Evolutionary conservation across 768 basidiomycete genomes (phyloP).

Genomic region (Suillus variegatus): DNA sequence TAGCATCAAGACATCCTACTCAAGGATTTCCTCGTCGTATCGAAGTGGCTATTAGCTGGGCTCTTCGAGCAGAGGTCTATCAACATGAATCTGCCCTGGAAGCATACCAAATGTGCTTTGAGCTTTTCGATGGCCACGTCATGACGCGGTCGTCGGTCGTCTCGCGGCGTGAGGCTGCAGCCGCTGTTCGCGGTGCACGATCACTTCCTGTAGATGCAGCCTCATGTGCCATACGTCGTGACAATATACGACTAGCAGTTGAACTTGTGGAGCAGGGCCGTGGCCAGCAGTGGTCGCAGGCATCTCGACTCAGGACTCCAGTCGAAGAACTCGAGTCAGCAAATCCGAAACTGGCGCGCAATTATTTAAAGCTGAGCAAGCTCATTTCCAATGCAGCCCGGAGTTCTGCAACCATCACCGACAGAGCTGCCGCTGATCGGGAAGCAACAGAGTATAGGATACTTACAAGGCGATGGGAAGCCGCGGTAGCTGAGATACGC

Average conservation of each 20-base stretch:
- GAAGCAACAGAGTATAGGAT: not conserved
- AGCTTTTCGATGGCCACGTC: not conserved
- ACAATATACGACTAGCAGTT: conserved; percentile 15
- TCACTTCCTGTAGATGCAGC: conserved; percentile 6
- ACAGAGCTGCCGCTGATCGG: not conserved
- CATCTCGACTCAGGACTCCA: conserved; percentile 24
- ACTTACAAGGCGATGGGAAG: not conserved
- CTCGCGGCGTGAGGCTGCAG: not conserved
- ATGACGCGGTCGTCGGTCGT: not conserved
- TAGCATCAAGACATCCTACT: too few species aligned
- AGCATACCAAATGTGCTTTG: too few species aligned
- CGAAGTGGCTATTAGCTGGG: too few species aligned
- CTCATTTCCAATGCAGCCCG: not conserved
- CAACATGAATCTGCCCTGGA: too few species aligned
- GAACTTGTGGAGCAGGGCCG: conserved; percentile 25
- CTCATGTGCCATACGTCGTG: conserved; percentile 15
- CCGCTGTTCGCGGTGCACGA: not conserved
- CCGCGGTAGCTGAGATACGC: not conserved
- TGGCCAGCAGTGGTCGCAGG: conserved; percentile 28
- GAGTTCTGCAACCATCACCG: not conserved
- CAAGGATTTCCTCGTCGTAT: too few species aligned
- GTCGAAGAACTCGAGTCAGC: not conserved
- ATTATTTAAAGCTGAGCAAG: not conserved
- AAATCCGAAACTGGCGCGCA: not conserved
- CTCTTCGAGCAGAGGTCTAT: too few species aligned